These are phyloP conservation scores for Rhizophagus clarus DNA, from an alignment of 192 early-diverging fungal species.

Conservation along the genomic window DNA sequence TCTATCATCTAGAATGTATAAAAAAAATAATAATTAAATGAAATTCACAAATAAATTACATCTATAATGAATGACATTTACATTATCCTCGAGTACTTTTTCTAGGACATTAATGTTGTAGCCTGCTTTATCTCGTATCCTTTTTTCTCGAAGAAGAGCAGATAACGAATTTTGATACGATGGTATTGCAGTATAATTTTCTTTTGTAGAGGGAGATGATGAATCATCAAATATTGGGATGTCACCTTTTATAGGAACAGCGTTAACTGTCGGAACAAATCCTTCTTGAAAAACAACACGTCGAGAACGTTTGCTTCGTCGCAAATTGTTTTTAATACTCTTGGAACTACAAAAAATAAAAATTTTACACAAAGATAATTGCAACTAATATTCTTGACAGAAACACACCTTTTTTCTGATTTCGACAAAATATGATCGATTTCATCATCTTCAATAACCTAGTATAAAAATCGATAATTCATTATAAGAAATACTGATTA, in stretches of 20 bases:
- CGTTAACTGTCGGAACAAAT: constrained; percentile 8
- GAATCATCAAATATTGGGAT: neutral
- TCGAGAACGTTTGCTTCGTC: constrained; percentile 8
- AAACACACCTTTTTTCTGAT: neutral
- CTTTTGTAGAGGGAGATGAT: neutral
- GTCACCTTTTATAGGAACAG: neutral
- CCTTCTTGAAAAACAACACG: neutral
- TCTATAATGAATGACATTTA: neutral
- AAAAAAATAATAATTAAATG: neutral
- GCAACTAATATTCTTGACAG: neutral
- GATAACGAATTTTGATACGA: constrained; percentile 22
- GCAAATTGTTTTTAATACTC: neutral
- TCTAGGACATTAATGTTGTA: constrained; percentile 19
- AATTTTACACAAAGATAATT: too few relatives aligned
- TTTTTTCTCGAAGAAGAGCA: constrained; percentile 24
- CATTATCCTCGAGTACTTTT: neutral
- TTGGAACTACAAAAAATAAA: neutral
- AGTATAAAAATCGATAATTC: neutral
- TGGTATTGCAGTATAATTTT: neutral
- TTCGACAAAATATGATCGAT: constrained; percentile 3
- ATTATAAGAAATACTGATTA: neutral
- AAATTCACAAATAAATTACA: neutral
- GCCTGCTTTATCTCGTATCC: constrained; percentile 6
- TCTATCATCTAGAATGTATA: neutral
- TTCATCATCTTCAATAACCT: constrained; percentile 12